Base-by-base conservation (phyloP, 495 filamentous ascomycete genomes). In the Chaetomium tenue region DNA sequence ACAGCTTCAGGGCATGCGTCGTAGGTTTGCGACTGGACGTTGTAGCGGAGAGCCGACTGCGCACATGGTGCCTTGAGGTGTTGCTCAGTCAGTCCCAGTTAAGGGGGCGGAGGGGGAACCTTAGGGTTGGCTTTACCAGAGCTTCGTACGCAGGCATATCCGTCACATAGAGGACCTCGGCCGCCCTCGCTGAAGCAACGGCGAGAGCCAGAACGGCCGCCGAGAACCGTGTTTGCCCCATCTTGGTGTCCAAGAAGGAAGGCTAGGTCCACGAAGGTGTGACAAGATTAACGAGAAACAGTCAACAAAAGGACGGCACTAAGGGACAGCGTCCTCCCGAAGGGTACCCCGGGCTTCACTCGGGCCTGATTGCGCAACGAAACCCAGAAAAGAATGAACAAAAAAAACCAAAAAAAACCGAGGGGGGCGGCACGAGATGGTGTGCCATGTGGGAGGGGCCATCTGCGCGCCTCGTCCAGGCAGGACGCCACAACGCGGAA, bases 61-160 rank as follows among this genome's bases (percentile, higher is more conserved):
- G 76, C 82, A 66, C 79, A 83, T 59, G 80, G 83, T 47, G 76
- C 83, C 79, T 82, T 62, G 15, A 63, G 26, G 26, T 4, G 42
- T 18, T 16, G 33, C 8, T 50, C 47, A 18, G 53, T 63, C 40
- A 58, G 52, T 51, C 2, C 51, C 58, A 9, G 2, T 25, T 0
- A n/a, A 13, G 2, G 12, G 18, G 22, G 5, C 12, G 40, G 46
- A 23, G 25, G 4, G 16, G 2, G 26, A 20, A 47, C 30, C 23
- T 16, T 0, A 8, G 16, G 20, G 55, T 12, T 9, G 58, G 15
- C 13, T 26, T n/a, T 77, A 81, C 79, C 65, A 82, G 66, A 22
- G 73, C 68, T 51, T 73, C 76, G 61, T 70, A 81, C 50, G 78
- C 71, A 9, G 70, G 65, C 0, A 81, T 72, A 61, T 81, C 80